phyloP scores from a whole-genome alignment of 192 early-diverging fungal species.

The Chytriomyces sp. region DNA sequence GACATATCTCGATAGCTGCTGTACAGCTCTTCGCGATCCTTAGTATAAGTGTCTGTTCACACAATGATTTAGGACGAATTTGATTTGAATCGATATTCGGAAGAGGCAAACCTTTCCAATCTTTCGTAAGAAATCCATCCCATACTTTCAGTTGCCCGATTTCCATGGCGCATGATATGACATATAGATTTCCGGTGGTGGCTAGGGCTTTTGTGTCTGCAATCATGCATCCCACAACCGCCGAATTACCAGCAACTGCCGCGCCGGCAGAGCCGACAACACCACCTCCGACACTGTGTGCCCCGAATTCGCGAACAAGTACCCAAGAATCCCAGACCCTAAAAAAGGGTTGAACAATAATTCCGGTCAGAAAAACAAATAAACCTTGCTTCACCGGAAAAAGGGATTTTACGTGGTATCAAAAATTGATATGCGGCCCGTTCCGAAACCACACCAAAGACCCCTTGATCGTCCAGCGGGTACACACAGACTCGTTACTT shows the following conservation, averaged over 20 bases:
- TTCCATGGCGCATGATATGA: conserved; percentile 43
- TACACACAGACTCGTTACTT: conserved; percentile 59
- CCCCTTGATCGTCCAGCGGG: conserved; percentile 41
- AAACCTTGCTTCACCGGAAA: neutral
- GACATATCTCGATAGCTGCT: conserved; percentile 68
- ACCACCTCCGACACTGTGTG: neutral
- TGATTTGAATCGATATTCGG: neutral
- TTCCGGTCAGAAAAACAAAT: neutral
- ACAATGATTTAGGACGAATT: neutral
- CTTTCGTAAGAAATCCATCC: conserved; percentile 75
- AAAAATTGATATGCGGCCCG: conserved; percentile 78
- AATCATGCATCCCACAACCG: conserved; percentile 4
- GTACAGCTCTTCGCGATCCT: conserved; percentile 64
- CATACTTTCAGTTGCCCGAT: conserved; percentile 73
- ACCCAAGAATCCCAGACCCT: conserved; percentile 1
- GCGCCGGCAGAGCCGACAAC: neutral
- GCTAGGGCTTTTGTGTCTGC: neutral
- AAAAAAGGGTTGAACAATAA: neutral
- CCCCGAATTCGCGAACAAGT: conserved; percentile 3
- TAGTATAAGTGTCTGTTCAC: conserved; percentile 63
- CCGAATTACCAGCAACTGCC: conserved; percentile 6
- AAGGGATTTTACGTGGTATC: conserved; percentile 47
- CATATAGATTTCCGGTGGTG: conserved; percentile 27
- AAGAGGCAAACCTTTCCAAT: conserved; percentile 63
- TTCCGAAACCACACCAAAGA: conserved; percentile 78